A percentile compares a stretch with the other conserved stretches of the same genome.
phyloP scores from a whole-genome alignment of 371 early-diverging fungal genomes.

The Mucor velutinosus region DNA sequence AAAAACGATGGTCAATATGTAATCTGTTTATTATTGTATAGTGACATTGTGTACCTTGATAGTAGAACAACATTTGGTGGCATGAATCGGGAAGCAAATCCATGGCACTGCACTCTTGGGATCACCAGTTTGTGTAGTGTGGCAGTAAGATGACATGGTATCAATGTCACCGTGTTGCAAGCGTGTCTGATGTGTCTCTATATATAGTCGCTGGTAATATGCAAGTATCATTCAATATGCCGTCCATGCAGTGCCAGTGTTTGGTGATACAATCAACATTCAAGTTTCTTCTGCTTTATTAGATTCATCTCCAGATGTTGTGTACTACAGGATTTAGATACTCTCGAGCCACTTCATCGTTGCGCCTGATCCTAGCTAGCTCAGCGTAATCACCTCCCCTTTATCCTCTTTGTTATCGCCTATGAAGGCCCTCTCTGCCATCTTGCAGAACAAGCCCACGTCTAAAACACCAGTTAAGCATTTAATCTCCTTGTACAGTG shows the following conservation, averaged over 20 bases:
- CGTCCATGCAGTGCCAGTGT: too few species aligned
- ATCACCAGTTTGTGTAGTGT: too few species aligned
- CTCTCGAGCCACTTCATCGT: too few species aligned
- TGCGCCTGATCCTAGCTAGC: background rate
- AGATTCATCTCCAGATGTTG: too few species aligned
- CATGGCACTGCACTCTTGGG: background rate
- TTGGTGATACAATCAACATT: too few species aligned
- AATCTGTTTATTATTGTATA: background rate
- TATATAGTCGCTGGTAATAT: too few species aligned
- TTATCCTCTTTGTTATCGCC: slow-evolving; percentile 41
- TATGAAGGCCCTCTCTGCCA: slow-evolving; percentile 85
- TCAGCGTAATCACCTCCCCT: background rate
- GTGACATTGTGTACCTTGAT: background rate
- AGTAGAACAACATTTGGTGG: background rate
- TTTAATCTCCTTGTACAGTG: slow-evolving; percentile 64
- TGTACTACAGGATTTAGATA: too few species aligned
- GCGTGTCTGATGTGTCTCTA: too few species aligned
- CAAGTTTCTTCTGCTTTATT: too few species aligned
- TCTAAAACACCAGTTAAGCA: slow-evolving; percentile 86
- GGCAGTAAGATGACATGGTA: too few species aligned
- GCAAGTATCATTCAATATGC: too few species aligned
- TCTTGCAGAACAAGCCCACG: slow-evolving; percentile 87
- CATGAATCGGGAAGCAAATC: background rate
- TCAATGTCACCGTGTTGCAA: too few species aligned
- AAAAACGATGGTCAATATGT: background rate